Conservation (phyloP, 2,329 filamentous ascomycete genomes). For the Ceratocystiopsis sp. region DNA sequence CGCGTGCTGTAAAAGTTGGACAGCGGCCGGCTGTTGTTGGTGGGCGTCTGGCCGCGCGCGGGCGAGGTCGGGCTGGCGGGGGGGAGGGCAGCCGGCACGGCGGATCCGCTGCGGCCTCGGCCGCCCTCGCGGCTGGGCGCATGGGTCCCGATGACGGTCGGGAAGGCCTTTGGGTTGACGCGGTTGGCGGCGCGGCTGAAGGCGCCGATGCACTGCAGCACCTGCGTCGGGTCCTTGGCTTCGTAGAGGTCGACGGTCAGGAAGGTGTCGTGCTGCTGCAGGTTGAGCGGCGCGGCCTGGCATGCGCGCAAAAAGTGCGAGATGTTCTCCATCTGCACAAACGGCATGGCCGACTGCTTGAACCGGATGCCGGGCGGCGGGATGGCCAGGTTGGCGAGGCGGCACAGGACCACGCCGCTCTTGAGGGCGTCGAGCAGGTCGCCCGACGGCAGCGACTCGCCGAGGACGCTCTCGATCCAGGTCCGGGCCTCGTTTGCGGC, state of each 20-base stretch:
- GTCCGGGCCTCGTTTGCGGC: conserved; percentile 68
- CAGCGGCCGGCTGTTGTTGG: conserved; percentile 27
- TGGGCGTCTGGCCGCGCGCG: neutral
- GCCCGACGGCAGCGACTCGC: conserved; percentile 49
- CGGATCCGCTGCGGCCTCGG: conserved; percentile 31
- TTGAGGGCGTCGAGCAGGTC: conserved; percentile 78
- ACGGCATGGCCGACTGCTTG: conserved; percentile 88
- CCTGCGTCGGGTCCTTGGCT: conserved; percentile 87
- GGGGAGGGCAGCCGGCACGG: conserved; percentile 5
- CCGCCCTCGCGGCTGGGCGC: conserved; percentile 24
- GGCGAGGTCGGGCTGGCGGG: neutral
- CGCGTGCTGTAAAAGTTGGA: conserved; percentile 31
- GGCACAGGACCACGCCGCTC: conserved; percentile 86
- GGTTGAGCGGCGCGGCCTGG: conserved; percentile 65
- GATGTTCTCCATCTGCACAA: conserved; percentile 99
- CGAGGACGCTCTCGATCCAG: conserved; percentile 76
- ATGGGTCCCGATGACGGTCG: conserved; percentile 59
- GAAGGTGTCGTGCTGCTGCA: conserved; percentile 89
- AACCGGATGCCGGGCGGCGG: conserved; percentile 69
- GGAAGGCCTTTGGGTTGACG: conserved; percentile 57
- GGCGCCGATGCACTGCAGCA: conserved; percentile 77
- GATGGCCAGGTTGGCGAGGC: conserved; percentile 64
- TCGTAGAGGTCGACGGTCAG: conserved; percentile 95
- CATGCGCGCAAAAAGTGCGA: conserved; percentile 86
- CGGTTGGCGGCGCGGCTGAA: conserved; percentile 77